Conservation (phyloP, 306 rosid genomes). For the Pyrus betulifolia region DNA sequence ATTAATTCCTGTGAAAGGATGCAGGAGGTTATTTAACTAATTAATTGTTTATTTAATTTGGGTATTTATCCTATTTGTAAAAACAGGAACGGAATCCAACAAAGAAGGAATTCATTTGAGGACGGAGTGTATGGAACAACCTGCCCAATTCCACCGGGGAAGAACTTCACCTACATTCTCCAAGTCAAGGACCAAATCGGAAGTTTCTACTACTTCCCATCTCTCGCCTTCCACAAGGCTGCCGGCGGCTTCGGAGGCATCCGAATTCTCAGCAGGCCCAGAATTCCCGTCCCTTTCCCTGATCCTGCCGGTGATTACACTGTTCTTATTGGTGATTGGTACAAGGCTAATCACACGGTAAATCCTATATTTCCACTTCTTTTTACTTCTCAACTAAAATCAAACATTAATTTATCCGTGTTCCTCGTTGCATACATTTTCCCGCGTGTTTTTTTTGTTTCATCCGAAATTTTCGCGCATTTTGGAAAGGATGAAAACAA, state of each 20-base stretch:
- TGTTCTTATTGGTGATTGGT: conserved; percentile 92
- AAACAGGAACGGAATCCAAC: conserved; percentile 77
- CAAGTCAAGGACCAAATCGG: conserved; percentile 98
- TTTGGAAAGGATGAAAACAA: background rate
- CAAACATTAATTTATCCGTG: background rate
- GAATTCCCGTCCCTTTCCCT: conserved; percentile 87
- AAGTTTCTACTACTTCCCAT: conserved; percentile 86
- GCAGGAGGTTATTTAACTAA: background rate
- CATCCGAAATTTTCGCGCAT: background rate
- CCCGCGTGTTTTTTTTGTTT: background rate
- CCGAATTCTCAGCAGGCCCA: conserved; percentile 88
- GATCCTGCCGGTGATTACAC: conserved; percentile 88
- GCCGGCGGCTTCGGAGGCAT: conserved; percentile 98
- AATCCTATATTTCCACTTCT: background rate
- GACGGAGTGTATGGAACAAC: conserved; percentile 91
- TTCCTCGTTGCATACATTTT: background rate
- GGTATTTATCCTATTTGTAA: background rate
- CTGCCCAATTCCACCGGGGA: conserved; percentile 91
- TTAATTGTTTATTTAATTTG: background rate
- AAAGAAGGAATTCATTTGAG: conserved; percentile 82
- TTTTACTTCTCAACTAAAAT: background rate
- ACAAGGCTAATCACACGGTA: conserved; percentile 87
- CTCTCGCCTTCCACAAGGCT: conserved; percentile 90
- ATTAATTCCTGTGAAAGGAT: too few relatives aligned
- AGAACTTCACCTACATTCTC: conserved; percentile 81